These are phyloP conservation scores for Mucor velutinosus DNA, from an alignment of 371 early-diverging fungal species.

Conservation along the genomic window DNA sequence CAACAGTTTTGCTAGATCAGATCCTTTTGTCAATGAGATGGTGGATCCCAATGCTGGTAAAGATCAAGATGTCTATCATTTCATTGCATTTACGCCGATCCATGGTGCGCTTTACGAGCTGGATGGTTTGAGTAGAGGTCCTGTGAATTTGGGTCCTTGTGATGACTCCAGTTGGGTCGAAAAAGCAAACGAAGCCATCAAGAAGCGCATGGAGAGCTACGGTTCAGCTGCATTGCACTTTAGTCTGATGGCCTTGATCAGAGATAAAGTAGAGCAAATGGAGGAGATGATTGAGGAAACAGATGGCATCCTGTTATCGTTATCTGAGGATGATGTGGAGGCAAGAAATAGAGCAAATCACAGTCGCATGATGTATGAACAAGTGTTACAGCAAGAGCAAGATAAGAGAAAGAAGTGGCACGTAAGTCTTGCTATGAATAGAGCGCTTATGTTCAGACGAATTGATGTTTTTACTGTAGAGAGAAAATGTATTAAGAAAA, in stretches of 20 bases:
- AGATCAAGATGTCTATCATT: conserved; percentile 87
- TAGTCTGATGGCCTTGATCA: conserved; percentile 85
- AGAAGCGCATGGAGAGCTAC: conserved; percentile 70
- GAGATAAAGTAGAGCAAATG: conserved; percentile 62
- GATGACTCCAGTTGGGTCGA: conserved; percentile 70
- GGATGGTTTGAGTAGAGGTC: conserved; percentile 82
- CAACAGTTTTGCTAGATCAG: conserved; percentile 83
- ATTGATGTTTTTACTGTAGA: conserved; percentile 19
- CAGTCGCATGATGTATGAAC: conserved; percentile 39
- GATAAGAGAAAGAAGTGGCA: conserved; percentile 50
- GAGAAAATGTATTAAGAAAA: conserved; percentile 75
- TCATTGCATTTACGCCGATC: conserved; percentile 84
- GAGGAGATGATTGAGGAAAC: conserved; percentile 55
- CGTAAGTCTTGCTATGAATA: conserved; percentile 31
- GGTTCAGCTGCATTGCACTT: conserved; percentile 77
- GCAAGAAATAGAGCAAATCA: conserved; percentile 32
- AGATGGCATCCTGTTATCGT: conserved; percentile 44
- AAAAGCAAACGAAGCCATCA: conserved; percentile 72
- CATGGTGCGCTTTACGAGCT: conserved; percentile 83
- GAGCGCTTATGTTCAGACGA: background rate
- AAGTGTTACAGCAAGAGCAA: conserved; percentile 51
- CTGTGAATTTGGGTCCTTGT: conserved; percentile 67
- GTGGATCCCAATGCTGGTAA: conserved; percentile 57
- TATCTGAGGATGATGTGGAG: conserved; percentile 39
- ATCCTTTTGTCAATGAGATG: conserved; percentile 76